Evolutionary conservation across 2,329 filamentous ascomycete species (phyloP), one percentile per base, ranked within the genome.

Genomic region (Aspergillus niger): DNA sequence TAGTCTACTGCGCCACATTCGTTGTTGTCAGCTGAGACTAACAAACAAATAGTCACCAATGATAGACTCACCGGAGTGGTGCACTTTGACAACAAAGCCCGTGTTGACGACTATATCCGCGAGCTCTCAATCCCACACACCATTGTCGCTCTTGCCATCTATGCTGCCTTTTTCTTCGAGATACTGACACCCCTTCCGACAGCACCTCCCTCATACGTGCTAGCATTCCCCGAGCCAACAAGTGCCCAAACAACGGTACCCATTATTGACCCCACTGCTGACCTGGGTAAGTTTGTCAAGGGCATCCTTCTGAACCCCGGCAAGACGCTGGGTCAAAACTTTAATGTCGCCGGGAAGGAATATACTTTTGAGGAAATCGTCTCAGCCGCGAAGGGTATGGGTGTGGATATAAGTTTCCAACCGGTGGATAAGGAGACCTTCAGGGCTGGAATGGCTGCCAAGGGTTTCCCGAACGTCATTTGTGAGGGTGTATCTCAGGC

Each of bases 11-110:
- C 11, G 11, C 15, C 28, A 36, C 5, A 2, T 20, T 10, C 8
- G 10, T 17, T 24, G 6, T 24, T 39, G 11, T 13, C 17, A n/a
- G 17, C 0, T 17, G 3, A 2, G 3, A 2, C 30, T 50, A 20
- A 41, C 30, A 10, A n/a, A 50, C 8, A 3, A 3, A 41, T 30
- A 66, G 70, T 77, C 36, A 67, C 65, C 5, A 55, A 61, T 22
- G 74, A 76, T 2, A 68, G 65, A 36, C 60, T 75, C 4, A 65
- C 53, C 6, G 59, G 72, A 28, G 73, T 75, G 0, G 57, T 80
- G 61, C 83, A 85, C 68, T 86, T 86, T 60, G 84, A 86, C 72
- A 75, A 72, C 72, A 86, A 86, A 70, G 83, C 83, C 43, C 71
- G 77, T n/a, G 78, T 85, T 1, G 82, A 84, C 62, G 67, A 77